Evolutionary conservation across 75 land plant species (phyloP).

Genomic region (Ceratopteris richardii): DNA sequence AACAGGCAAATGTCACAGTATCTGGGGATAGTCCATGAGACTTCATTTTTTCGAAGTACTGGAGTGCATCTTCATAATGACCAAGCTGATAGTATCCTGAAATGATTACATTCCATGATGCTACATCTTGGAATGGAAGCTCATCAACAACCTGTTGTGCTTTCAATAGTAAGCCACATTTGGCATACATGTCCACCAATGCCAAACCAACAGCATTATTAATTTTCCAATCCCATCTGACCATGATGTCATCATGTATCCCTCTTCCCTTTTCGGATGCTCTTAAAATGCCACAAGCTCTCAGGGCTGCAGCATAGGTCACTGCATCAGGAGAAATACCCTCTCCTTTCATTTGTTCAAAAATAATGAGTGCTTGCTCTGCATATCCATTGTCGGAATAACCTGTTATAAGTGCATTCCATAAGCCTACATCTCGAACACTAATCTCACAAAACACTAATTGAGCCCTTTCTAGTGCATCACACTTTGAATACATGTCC

Average conservation of each 20-base stretch:
- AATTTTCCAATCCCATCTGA: too few species aligned
- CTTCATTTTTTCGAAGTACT: slow-evolving; percentile 25
- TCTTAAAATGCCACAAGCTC: slow-evolving; percentile 3
- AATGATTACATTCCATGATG: slow-evolving; percentile 13
- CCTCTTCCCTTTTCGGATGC: slow-evolving; percentile 15
- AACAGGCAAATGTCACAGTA: slow-evolving; percentile 26
- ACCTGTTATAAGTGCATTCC: slow-evolving; percentile 15
- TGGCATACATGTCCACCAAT: slow-evolving; percentile 30
- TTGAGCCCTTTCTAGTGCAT: not conserved
- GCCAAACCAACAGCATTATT: slow-evolving; percentile 40
- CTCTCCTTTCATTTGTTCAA: slow-evolving; percentile 13
- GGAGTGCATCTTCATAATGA: slow-evolving; percentile 19
- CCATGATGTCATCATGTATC: slow-evolving; percentile 42
- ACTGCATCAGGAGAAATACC: slow-evolving; percentile 5
- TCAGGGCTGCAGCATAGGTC: slow-evolving; percentile 7
- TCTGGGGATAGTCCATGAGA: slow-evolving; percentile 15
- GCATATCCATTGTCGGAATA: slow-evolving; percentile 13
- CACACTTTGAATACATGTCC: slow-evolving; percentile 16
- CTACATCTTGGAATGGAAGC: slow-evolving; percentile 5
- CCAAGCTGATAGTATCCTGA: slow-evolving; percentile 13
- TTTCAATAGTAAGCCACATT: slow-evolving; percentile 14
- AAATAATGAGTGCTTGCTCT: slow-evolving; percentile 8
- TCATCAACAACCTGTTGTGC: slow-evolving; percentile 16
- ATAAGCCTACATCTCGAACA: slow-evolving; percentile 4
- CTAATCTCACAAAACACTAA: slow-evolving; percentile 3